These are phyloP conservation scores for Suillus discolor DNA, from an alignment of 768 basidiomycete genomes.

Conservation along the genomic window DNA sequence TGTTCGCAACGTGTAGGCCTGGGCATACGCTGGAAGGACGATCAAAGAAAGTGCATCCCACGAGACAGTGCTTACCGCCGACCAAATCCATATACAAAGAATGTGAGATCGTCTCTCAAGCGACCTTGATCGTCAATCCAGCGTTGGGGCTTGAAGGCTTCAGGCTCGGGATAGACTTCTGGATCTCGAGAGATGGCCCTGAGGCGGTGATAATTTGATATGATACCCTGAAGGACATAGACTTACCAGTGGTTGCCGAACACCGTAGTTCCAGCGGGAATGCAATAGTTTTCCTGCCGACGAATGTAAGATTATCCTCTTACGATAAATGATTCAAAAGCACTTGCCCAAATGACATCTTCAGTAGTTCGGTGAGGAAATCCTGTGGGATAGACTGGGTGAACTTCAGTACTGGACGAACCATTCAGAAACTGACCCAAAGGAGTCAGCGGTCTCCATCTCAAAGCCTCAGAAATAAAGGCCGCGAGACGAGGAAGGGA, in stretches of 20 bases:
- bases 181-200: constrained; percentile 6
- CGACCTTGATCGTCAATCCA: not conserved
- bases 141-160: not conserved
- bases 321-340: not conserved
- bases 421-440: not conserved
- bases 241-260: not conserved
- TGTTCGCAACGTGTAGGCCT: not conserved
- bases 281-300: not conserved
- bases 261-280: not conserved
- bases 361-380: not conserved
- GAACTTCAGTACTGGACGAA: not conserved
- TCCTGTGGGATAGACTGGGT: not conserved
- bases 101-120: not conserved
- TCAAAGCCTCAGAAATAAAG: not conserved
- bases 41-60: not conserved
- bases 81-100: constrained; percentile 1
- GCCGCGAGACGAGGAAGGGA: not conserved
- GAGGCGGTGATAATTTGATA: not conserved
- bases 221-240: not conserved
- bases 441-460: not conserved
- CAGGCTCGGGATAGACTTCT: not conserved
- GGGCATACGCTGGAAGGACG: not conserved
- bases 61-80: not conserved
- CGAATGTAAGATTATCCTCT: not conserved
- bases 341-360: not conserved